A percentile compares a stretch with the other conserved stretches of the same genome.
phyloP scores from a whole-genome alignment of 805 yeast species.

The Candida insectalens region DNA sequence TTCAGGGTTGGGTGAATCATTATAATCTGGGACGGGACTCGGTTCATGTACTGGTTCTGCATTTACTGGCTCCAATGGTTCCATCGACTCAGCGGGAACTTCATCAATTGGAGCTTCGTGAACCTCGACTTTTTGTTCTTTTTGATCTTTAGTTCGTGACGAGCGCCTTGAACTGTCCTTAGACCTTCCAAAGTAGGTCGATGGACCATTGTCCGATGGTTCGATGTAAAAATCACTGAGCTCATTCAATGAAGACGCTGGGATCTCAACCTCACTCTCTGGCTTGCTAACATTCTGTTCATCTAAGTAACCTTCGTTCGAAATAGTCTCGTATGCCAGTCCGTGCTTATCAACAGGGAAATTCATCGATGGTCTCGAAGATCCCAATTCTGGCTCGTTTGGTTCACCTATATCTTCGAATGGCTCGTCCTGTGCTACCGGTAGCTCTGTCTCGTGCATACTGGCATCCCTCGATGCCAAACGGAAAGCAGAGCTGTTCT shows the following conservation, averaged over 20 bases:
- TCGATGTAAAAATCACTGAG: conserved; percentile 18
- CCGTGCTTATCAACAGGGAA: conserved; percentile 1
- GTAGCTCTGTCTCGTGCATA: background rate
- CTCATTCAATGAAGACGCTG: conserved; percentile 28
- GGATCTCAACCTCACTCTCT: conserved; percentile 25
- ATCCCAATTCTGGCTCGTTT: background rate
- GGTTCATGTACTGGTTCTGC: too few relatives aligned
- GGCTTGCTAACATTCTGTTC: conserved; percentile 10
- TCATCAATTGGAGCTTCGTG: background rate
- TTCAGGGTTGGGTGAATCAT: background rate
- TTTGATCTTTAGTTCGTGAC: conserved; percentile 1
- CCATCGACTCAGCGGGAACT: background rate
- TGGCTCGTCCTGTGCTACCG: background rate
- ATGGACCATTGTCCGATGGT: conserved; percentile 15
- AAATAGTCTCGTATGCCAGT: conserved; percentile 4
- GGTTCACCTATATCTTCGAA: background rate
- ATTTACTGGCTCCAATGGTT: background rate
- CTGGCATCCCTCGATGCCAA: background rate
- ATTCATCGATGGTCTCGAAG: background rate
- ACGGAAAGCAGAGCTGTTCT: background rate
- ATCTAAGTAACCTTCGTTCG: conserved; percentile 18
- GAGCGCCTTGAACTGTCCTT: conserved; percentile 8
- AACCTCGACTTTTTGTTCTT: conserved; percentile 1
- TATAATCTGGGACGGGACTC: too few relatives aligned
- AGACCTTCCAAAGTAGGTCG: conserved; percentile 16